Evolutionary conservation across 768 basidiomycete species (phyloP), one percentile per base, ranked within the genome.

Genomic region (Coprinopsis marcescibilis): DNA sequence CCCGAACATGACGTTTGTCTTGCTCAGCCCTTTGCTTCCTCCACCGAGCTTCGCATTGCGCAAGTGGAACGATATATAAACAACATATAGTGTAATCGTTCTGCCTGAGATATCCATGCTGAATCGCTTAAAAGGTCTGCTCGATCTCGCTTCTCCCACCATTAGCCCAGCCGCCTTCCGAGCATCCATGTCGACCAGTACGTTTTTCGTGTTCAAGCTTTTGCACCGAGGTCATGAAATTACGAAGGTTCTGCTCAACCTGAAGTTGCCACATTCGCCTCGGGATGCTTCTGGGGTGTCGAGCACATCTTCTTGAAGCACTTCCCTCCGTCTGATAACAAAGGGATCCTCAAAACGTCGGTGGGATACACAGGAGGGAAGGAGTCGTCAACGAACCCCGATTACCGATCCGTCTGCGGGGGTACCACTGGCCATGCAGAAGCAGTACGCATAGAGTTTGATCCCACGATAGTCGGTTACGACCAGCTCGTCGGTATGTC

Each of bases 371-470:
- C 83, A 0, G 89, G 88, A 3, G 88, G 87, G 14, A 75, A 77
- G 50, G 64, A 68, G 0, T 65, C 71, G 11, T 70, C 69, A 15
- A 63, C 57, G 42, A 72, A 77, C 45, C 90, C 89, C 0, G 70
- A 65, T 43, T 97, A 97, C 61, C 63, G 67, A 26, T 66, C 77
- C 24, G 93, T 98, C 20, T 94, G 94, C 62, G 61, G 71, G 2
- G 94, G 93, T 1, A 57, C 66, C 19, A 97, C 95, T 2, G 77
- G 82, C 38, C 92, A 96, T 62, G 95, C 95, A 1, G 95, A 97
- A 64, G 83, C 91, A 4, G 63, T 92, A 51, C 78, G 75, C 61
- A 83, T 98, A 49, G 85, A 88, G 60, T 97, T 91, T 55, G 89
- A 94, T 64, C 87, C 88, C 0, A 66, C 63, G 13, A 66, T 83